Conservation (phyloP, 2,329 filamentous ascomycete genomes). For the Periconia sp. region DNA sequence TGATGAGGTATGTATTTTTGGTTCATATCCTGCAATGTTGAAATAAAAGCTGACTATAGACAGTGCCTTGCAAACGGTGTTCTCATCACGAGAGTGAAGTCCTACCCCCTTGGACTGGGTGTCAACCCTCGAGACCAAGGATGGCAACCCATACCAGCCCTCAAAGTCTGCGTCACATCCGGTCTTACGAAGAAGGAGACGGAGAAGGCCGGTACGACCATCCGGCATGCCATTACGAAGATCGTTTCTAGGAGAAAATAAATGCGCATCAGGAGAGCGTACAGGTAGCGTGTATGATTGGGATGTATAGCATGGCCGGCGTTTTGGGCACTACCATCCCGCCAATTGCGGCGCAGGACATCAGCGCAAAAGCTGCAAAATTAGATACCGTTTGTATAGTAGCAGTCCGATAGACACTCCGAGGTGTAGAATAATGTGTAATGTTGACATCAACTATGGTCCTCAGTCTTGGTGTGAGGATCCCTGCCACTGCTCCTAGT, state of each 20-base stretch:
- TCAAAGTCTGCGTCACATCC: conserved; percentile 90
- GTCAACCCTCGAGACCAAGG: conserved; percentile 69
- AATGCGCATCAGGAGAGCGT: neutral
- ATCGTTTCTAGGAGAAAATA: conserved; percentile 69
- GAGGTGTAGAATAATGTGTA: too few relatives aligned
- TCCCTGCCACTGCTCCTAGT: too few relatives aligned
- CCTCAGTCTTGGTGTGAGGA: too few relatives aligned
- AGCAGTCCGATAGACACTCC: too few relatives aligned
- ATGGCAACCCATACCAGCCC: conserved; percentile 75
- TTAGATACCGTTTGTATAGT: too few relatives aligned
- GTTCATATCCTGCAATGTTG: neutral
- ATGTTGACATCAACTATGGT: too few relatives aligned
- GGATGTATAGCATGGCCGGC: conserved; percentile 3
- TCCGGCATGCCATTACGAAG: conserved; percentile 93
- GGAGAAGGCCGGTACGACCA: conserved; percentile 87
- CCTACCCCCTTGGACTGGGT: conserved; percentile 65
- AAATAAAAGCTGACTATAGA: conserved; percentile 17
- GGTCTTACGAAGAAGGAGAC: conserved; percentile 92
- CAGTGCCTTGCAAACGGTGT: conserved; percentile 87
- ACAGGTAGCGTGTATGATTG: neutral
- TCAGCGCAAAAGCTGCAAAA: too few relatives aligned
- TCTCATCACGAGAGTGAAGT: conserved; percentile 85
- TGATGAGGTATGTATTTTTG: conserved; percentile 76
- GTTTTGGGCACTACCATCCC: too few relatives aligned
- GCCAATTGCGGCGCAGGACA: too few relatives aligned